Evolutionary conservation across 2,329 filamentous ascomycete genomes (phyloP).

Genomic region (Xylaria hypoxylon): DNA sequence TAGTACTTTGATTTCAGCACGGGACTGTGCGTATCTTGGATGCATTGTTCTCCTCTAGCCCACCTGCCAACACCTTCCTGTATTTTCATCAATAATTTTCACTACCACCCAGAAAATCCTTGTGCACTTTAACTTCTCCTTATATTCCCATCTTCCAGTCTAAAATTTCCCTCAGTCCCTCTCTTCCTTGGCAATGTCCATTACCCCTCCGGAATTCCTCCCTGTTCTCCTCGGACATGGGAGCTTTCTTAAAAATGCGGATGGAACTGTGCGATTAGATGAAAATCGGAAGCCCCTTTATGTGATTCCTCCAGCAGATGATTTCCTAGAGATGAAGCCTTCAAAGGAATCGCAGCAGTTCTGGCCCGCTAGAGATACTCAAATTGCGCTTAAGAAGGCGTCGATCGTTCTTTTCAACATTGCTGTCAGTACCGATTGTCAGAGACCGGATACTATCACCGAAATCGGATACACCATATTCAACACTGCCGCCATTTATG

Average conservation of each 20-base stretch:
- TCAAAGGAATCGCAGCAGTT: slow-evolving; percentile 21
- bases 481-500: slow-evolving; percentile 27
- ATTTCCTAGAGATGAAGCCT: slow-evolving; percentile 29
- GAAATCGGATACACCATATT: slow-evolving; percentile 36
- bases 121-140: too few species aligned
- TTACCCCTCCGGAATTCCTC: slow-evolving; percentile 18
- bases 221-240: slow-evolving; percentile 35
- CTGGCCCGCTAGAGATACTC: slow-evolving; percentile 14
- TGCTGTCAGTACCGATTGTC: slow-evolving; percentile 26
- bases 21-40: neutral
- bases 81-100: too few species aligned
- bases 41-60: neutral
- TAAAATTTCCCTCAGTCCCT: neutral
- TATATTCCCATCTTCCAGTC: too few species aligned
- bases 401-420: slow-evolving; percentile 36
- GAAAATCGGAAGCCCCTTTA: neutral
- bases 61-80: too few species aligned
- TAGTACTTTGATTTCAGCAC: neutral
- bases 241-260: slow-evolving; percentile 15
- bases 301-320: slow-evolving; percentile 21
- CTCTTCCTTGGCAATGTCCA: neutral
- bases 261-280: neutral
- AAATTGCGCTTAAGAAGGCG: neutral
- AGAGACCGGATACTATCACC: slow-evolving; percentile 18
- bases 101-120: too few species aligned